Evolutionary conservation across 306 rosid genomes (phyloP).

Genomic region (Astragalus membranaceus): DNA sequence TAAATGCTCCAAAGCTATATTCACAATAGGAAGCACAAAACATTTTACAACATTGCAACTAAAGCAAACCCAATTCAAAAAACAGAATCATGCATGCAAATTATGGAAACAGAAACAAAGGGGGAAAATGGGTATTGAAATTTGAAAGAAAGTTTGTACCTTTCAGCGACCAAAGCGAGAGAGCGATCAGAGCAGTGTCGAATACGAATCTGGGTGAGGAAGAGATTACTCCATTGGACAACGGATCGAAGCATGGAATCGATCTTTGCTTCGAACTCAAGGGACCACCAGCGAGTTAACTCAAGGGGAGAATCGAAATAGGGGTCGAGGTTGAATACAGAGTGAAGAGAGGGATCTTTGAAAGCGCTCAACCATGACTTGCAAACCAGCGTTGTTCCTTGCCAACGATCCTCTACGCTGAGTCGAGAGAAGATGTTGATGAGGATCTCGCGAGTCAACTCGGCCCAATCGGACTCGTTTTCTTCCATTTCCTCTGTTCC

Average conservation of each 20-base stretch:
- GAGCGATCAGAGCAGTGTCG: slow-evolving; percentile 70
- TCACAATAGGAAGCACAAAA: not conserved
- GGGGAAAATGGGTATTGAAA: not conserved
- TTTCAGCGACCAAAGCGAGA: slow-evolving; percentile 51
- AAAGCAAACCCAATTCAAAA: not conserved
- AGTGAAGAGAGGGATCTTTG: slow-evolving; percentile 58
- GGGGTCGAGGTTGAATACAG: slow-evolving; percentile 59
- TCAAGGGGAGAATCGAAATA: slow-evolving; percentile 38
- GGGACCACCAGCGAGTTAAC: slow-evolving; percentile 56
- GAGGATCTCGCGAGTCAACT: slow-evolving; percentile 73
- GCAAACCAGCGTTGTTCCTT: slow-evolving; percentile 64
- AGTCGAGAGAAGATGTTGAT: slow-evolving; percentile 67
- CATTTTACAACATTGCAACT: not conserved
- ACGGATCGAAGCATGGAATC: slow-evolving; percentile 79
- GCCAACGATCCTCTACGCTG: slow-evolving; percentile 62
- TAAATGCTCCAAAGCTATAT: not conserved
- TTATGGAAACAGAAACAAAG: not conserved
- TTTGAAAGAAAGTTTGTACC: slow-evolving; percentile 28
- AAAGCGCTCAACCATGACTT: slow-evolving; percentile 66
- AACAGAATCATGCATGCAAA: not conserved
- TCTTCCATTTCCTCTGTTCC: slow-evolving; percentile 26
- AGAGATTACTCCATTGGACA: slow-evolving; percentile 42
- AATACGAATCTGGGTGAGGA: slow-evolving; percentile 51
- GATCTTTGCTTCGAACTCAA: slow-evolving; percentile 51
- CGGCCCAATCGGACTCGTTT: slow-evolving; percentile 52